Conservation (phyloP, 1,284 basidiomycete genomes). For the Fomitopsis betulina region DNA sequence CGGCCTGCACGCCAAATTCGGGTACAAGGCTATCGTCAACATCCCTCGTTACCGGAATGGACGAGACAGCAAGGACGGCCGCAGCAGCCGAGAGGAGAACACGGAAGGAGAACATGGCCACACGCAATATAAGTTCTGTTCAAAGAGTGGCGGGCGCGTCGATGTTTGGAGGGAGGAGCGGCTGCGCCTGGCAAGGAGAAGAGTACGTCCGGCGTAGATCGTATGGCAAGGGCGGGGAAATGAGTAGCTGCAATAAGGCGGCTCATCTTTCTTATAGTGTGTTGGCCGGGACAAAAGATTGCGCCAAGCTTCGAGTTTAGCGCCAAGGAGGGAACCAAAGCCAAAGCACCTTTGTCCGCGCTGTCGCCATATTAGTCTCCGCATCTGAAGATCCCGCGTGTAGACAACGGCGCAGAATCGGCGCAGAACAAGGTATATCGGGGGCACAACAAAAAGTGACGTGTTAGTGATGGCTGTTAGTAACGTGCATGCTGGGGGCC, state of each 20-base stretch:
- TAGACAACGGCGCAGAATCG: too few relatives aligned
- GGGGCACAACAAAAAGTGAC: too few relatives aligned
- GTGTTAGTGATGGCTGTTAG: too few relatives aligned
- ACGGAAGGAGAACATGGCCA: slow-evolving; percentile 23
- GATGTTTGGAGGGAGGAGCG: neutral
- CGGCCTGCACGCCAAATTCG: slow-evolving; percentile 1
- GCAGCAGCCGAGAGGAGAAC: slow-evolving; percentile 29
- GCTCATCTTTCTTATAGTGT: too few relatives aligned
- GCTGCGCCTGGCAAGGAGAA: slow-evolving; percentile 7
- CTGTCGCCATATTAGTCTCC: too few relatives aligned
- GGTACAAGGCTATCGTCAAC: slow-evolving; percentile 34
- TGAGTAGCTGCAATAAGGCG: neutral
- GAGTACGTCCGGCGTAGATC: slow-evolving; percentile 19
- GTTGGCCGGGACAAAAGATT: too few relatives aligned
- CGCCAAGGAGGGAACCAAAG: too few relatives aligned
- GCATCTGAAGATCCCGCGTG: too few relatives aligned
- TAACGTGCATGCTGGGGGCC: too few relatives aligned
- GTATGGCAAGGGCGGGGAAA: slow-evolving; percentile 7
- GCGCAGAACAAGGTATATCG: too few relatives aligned
- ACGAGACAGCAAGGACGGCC: slow-evolving; percentile 32
- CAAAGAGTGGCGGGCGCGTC: slow-evolving; percentile 1
- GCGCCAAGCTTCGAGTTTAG: too few relatives aligned
- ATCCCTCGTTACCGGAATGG: slow-evolving; percentile 40
- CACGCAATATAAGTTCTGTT: neutral
- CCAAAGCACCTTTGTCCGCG: too few relatives aligned